Base-by-base conservation (phyloP, 306 rosid genomes). In the Pterocarpus santalinus region DNA sequence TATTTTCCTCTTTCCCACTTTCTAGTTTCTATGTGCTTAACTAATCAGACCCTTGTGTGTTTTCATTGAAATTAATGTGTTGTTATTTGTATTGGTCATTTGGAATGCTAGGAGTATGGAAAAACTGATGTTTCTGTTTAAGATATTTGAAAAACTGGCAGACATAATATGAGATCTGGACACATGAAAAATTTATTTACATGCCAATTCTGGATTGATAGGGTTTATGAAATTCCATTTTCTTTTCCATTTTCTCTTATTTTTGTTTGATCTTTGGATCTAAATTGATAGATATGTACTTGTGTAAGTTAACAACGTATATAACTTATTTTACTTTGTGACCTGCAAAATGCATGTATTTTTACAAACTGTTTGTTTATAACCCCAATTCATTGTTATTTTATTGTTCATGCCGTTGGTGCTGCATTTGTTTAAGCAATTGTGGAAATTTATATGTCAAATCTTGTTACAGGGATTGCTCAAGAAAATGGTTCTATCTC, bases 401-500 rank as follows among this genome's bases (percentile, higher is more conserved):
- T 56, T 43, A 41, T 38, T 33, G 9, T 55, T 28, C 66, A 51
- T 65, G 32, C n/a, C 11, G 12, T 57, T 39, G 61, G 56, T 70
- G 17, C 41, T 43, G 39, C 60, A 82, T 16, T 68, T 65, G 73
- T 81, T 61, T 44, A 69, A 69, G 76, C 71, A 74, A 63, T 72
- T 69, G 56, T 52, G 66, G 62, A 82, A 69, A 76, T 81, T 76
- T 76, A 68, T 36, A 7, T 76, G 71, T 36, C 12, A 52, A 47
- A 80, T 82, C 55, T 81, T 43, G 64, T 82, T 72, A 10, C 86
- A 94, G 98, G 87, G 76, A 79, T 89, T 84, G 96, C 97, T 73
- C 88, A 72, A 82, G 97, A 90, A 80, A 86, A 76, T 22, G 89
- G 91, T 80, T 83, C 86, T 75, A 86, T 94, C 71, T 85, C 95